phyloP scores from a whole-genome alignment of 1,139 yeast genomes.

The Eremothecium coryli region DNA sequence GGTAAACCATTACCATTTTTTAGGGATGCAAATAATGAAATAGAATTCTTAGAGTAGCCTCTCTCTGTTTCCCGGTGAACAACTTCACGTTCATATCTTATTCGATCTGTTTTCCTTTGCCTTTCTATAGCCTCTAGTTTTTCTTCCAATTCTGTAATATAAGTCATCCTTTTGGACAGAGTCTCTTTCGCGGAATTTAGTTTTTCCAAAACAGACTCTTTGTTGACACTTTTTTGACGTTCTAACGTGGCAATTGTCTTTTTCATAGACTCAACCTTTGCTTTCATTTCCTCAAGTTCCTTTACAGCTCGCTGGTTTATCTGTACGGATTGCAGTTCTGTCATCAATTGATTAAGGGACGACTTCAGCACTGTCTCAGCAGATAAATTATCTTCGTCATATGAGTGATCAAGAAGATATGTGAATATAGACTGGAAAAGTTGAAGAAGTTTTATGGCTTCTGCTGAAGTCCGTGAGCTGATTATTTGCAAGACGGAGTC shows the following conservation, averaged over 20 bases:
- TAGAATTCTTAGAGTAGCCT: slow-evolving; percentile 35
- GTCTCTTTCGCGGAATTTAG: slow-evolving; percentile 51
- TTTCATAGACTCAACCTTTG: slow-evolving; percentile 37
- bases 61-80: slow-evolving; percentile 35
- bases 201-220: slow-evolving; percentile 58
- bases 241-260: slow-evolving; percentile 66
- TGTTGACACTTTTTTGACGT: slow-evolving; percentile 45
- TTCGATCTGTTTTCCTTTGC: slow-evolving; percentile 46
- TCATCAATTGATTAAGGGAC: slow-evolving; percentile 63
- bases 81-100: slow-evolving; percentile 2
- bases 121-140: slow-evolving; percentile 34
- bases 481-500: slow-evolving; percentile 17
- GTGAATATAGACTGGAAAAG: slow-evolving; percentile 63
- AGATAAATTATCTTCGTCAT: slow-evolving; percentile 31
- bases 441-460: slow-evolving; percentile 27
- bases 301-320: slow-evolving; percentile 66
- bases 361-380: slow-evolving; percentile 64
- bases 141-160: slow-evolving; percentile 43
- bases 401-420: slow-evolving; percentile 48
- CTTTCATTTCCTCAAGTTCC: slow-evolving; percentile 50
- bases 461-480: slow-evolving; percentile 25
- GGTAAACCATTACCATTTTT: slow-evolving; percentile 5
- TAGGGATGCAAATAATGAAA: slow-evolving; percentile 3
- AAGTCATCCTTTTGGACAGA: slow-evolving; percentile 45
- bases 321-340: slow-evolving; percentile 74